phyloP scores from a whole-genome alignment of 2,329 filamentous ascomycete genomes.

The Xylariales sp. region DNA sequence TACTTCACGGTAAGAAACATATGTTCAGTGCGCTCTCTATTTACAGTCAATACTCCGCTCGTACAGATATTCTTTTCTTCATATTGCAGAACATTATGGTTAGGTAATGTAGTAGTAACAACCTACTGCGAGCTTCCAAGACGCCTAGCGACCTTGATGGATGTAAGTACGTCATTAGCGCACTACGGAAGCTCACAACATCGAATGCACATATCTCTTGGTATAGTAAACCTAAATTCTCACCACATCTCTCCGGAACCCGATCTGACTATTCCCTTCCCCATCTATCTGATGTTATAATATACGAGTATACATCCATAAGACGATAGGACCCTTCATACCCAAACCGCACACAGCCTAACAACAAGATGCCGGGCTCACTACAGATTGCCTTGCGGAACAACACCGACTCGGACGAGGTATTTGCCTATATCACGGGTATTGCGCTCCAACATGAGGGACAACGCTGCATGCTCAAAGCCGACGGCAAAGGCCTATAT shows the following conservation, averaged over 20 bases:
- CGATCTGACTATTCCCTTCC: background rate
- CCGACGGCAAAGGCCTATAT: slow-evolving; percentile 65
- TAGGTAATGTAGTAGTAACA: background rate
- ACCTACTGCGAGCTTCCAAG: background rate
- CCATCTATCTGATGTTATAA: background rate
- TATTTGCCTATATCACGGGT: slow-evolving; percentile 75
- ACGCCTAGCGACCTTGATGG: slow-evolving; percentile 3
- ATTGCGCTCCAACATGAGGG: slow-evolving; percentile 61
- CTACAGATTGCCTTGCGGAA: slow-evolving; percentile 69
- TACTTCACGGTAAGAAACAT: background rate
- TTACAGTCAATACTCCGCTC: background rate
- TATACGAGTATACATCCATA: slow-evolving; percentile 7
- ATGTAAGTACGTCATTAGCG: slow-evolving; percentile 35
- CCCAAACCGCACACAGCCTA: slow-evolving; percentile 9
- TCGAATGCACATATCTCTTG: background rate
- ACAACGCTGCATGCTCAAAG: slow-evolving; percentile 53
- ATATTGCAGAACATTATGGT: background rate
- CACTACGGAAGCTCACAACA: slow-evolving; percentile 13
- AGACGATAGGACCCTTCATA: background rate
- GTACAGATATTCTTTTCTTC: background rate
- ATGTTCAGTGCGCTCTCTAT: background rate
- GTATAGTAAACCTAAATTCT: slow-evolving; percentile 12
- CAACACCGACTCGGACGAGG: slow-evolving; percentile 62
- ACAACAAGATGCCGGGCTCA: slow-evolving; percentile 53
- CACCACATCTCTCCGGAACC: slow-evolving; percentile 5